A percentile compares a stretch with the other conserved stretches of the same genome.
Conservation (phyloP, 2,329 filamentous ascomycete genomes). For the Arthroderma uncinatum region DNA sequence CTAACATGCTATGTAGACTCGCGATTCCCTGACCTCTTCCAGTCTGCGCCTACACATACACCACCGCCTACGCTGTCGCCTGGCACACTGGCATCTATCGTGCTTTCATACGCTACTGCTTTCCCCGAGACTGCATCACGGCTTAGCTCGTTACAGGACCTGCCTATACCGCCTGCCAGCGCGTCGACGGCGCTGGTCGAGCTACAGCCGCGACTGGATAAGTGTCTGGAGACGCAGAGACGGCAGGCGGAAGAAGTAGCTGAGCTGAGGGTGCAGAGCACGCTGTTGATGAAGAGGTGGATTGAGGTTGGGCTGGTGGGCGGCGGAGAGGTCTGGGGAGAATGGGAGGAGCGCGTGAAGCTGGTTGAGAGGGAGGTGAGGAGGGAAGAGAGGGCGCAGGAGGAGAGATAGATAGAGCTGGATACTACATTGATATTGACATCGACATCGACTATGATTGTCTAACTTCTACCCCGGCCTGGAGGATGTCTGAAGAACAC, state of each 20-base stretch:
- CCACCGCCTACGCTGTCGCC: constrained; percentile 29
- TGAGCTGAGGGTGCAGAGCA: constrained; percentile 34
- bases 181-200: constrained; percentile 33
- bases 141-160: constrained; percentile 38
- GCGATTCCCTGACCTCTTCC: constrained; percentile 34
- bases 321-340: constrained; percentile 57
- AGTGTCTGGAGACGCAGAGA: constrained; percentile 27
- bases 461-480: too few species aligned
- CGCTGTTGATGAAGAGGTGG: constrained; percentile 52
- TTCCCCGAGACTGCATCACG: constrained; percentile 40
- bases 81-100: constrained; percentile 30
- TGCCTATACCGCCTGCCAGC: constrained; percentile 35
- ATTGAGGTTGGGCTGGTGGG: constrained; percentile 61
- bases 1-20: constrained; percentile 27
- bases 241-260: constrained; percentile 31
- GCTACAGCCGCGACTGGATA: constrained; percentile 33
- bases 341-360: constrained; percentile 57
- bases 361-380: constrained; percentile 54
- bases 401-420: not conserved
- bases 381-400: constrained; percentile 45
- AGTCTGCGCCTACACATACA: constrained; percentile 23
- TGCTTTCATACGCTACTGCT: constrained; percentile 36
- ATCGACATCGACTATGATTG: too few species aligned
- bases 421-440: too few species aligned
- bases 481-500: not conserved